Base-by-base conservation (phyloP, 495 filamentous ascomycete species). In the Neurospora sp. region DNA sequence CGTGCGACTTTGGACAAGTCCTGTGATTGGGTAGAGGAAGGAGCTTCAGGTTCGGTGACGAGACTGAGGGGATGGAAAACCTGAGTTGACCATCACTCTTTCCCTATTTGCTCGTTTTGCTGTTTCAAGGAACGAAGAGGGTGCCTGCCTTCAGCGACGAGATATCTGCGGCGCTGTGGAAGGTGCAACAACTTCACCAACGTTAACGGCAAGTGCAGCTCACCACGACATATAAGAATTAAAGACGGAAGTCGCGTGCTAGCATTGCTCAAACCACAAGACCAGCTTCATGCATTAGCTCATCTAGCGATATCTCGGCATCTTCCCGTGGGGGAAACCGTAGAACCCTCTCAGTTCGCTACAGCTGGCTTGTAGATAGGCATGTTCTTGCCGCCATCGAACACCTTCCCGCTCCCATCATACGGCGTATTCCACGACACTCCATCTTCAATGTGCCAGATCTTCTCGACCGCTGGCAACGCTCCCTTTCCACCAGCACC, bases 381-480 rank as follows among this genome's bases (percentile, higher is more conserved):
- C 53, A 71, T 73, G 31, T 79, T 75, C 35, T 76, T 72, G n/a
- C 76, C 78, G 0, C 81, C 84, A 73, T 86, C 85, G 65, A 76
- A 81, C 9, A 86, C 77, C 10, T 68, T 78, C 8, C 85, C 84
- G 69, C 83, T 84, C 0, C 85, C 85, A 71, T 86, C 84, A 69
- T 87, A 87, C 4, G 85, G 85, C 1, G 82, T 83, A 31, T 65
- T 18, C 53, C 53, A 65, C 53, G 53, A 1, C 39, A 75, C 44
- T n/a, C 72, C 69, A 2, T 74, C 73, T 31, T 73, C 70, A 0
- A 70, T 10, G 10, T 74, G 73, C 83, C 83, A 86, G 1, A 74
- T 65, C 8, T 71, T 37, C 22, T 74, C 72, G 18, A 86, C 79
- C 1, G 31, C 47, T 0, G 78, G 73, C 38, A 82, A 77, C 10